Evolutionary conservation across 1,284 basidiomycete genomes (phyloP).

Genomic region (Pseudomicrostroma phylloplanum): DNA sequence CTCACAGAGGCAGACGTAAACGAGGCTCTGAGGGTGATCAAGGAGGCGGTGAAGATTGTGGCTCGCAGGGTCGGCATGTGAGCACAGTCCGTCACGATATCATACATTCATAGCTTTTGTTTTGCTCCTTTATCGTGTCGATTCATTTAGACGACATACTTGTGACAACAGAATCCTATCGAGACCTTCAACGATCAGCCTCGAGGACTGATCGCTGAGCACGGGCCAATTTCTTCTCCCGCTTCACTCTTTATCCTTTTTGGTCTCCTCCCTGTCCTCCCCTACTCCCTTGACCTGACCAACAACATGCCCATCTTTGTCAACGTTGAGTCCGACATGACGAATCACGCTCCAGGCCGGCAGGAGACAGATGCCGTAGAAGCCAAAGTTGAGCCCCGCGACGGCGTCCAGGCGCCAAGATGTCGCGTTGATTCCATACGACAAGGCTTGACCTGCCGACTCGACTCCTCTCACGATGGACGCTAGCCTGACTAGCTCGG

Average conservation of each 20-base stretch:
- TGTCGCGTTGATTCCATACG: conserved; percentile 42
- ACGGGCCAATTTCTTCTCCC: no score
- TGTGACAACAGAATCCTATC: no score
- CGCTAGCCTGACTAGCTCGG: conserved; percentile 41
- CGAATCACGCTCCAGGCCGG: conserved; percentile 43
- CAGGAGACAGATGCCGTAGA: conserved; percentile 32
- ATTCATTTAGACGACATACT: no score
- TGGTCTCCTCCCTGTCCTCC: background rate
- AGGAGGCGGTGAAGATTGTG: conserved; percentile 26
- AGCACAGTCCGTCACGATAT: no score
- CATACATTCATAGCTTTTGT: no score
- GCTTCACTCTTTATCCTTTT: no score
- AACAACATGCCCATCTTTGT: background rate
- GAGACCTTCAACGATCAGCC: no score
- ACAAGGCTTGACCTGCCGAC: conserved; percentile 42
- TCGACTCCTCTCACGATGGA: conserved; percentile 45
- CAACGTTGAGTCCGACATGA: conserved; percentile 24
- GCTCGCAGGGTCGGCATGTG: background rate
- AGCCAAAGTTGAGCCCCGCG: conserved; percentile 42
- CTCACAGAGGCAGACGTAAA: conserved; percentile 34
- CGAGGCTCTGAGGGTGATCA: conserved; percentile 34
- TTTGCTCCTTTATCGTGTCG: no score
- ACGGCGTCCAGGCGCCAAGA: conserved; percentile 37
- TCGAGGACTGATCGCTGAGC: no score
- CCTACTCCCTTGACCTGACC: background rate